Base-by-base conservation (phyloP, 176 grass and related monocot genomes). In the Guadua angustifolia region DNA sequence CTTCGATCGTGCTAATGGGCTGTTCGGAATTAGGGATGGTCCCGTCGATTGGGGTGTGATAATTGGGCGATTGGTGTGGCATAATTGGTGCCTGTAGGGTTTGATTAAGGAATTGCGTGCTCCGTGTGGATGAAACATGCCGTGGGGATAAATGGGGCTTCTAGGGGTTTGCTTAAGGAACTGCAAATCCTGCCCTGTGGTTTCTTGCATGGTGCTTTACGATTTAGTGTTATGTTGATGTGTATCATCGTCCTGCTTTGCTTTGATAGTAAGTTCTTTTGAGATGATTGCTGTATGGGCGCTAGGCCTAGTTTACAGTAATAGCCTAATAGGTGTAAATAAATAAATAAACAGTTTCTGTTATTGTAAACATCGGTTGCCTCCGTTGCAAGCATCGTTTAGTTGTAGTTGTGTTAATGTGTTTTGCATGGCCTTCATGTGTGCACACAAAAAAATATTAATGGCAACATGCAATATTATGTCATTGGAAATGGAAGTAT, bases 11-110 rank as follows among this genome's bases (percentile, higher is more conserved):
- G 36, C 5, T 19, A 19, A 12, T 11, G 51, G 43, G 8, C 7
- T 24, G 22, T 26, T 43, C 36, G 46, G 7, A 4, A 49, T 22
- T 79, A 29, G 4, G 9, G 16, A 32, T 38, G 24, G 24, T 80
- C 70, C 44, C 19, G 8, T 71, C 39, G 64, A 49, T 82, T 89
- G 5, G 71, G 56, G 69, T 55, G 61, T 35, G 19, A 36, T 61
- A 46, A 25, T 63, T 25, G 13, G 36, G 24, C 2, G 12, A 33
- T 63, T 67, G 14, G 18, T 15, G 1, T 29, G 26, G 6, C 38
- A 7, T 57, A 74, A 32, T 79, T 35, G 36, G 24, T 0, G 45
- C 15, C 47, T 75, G 17, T 19, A 33, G 21, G 60, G 19, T 75
- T 51, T 19, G n/a, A 46, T 50, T 43, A 7, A 3, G 24, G 63